Evolutionary conservation across 164 flowering plant genomes (phyloP).

Genomic region (Taxillus chinensis): DNA sequence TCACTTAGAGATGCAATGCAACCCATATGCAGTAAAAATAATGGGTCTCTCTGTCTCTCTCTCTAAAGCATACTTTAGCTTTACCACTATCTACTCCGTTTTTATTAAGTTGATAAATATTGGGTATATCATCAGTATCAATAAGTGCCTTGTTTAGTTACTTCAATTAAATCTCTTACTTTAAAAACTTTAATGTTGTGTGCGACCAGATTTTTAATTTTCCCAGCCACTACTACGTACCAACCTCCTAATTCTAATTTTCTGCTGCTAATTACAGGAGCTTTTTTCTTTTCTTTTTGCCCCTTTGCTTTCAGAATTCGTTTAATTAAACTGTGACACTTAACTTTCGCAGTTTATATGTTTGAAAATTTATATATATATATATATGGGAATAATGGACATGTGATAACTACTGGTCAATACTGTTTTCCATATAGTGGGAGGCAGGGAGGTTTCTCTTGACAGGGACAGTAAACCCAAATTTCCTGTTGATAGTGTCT

Average conservation of each 20-base stretch:
- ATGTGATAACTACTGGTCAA: too few species aligned
- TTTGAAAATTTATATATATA: slow-evolving; percentile 5
- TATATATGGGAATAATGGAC: slow-evolving; percentile 1
- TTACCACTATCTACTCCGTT: neutral
- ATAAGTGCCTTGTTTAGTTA: slow-evolving; percentile 2
- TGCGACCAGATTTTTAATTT: too few species aligned
- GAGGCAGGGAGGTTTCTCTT: slow-evolving; percentile 12
- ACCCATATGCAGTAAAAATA: too few species aligned
- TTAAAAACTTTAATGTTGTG: too few species aligned
- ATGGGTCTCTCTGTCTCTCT: slow-evolving; percentile 9
- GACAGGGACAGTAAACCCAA: slow-evolving; percentile 31
- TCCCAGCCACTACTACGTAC: neutral
- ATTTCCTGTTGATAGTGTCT: slow-evolving; percentile 80
- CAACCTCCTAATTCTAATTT: too few species aligned
- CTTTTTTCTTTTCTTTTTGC: neutral
- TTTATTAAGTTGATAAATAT: neutral
- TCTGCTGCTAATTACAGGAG: neutral
- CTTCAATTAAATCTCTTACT: neutral
- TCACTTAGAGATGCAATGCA: too few species aligned
- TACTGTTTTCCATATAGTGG: slow-evolving; percentile 7
- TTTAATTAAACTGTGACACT: neutral
- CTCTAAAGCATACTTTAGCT: neutral
- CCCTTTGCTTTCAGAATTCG: slow-evolving; percentile 5
- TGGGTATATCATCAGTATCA: slow-evolving; percentile 20
- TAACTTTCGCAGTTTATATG: slow-evolving; percentile 3